A percentile compares a stretch with the other conserved stretches of the same genome.
Evolutionary conservation across 768 basidiomycete species (phyloP).

Genomic region (Mycena amicta): DNA sequence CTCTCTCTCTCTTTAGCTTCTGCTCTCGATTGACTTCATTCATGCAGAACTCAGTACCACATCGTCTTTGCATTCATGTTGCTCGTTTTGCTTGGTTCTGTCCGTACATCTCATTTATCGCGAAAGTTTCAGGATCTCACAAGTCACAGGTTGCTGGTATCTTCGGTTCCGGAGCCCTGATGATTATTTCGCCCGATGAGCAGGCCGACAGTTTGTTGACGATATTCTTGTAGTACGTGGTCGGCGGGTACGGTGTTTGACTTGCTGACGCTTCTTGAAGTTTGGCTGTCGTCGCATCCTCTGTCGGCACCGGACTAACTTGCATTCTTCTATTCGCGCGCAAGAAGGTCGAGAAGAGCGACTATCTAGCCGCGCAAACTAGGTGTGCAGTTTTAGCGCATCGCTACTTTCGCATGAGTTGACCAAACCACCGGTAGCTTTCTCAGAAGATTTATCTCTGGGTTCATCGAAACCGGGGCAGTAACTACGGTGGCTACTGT

Average conservation of each 20-base stretch:
- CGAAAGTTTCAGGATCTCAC: not conserved
- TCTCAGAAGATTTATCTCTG: not conserved
- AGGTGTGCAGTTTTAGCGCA: not conserved
- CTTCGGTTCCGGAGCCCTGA: slow-evolving; percentile 8
- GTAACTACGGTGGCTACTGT: slow-evolving; percentile 4
- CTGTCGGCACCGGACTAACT: slow-evolving; percentile 1
- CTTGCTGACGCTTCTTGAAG: no score
- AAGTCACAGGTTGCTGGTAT: slow-evolving; percentile 15
- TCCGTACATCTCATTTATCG: not conserved
- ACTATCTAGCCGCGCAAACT: not conserved
- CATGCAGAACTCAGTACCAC: slow-evolving; percentile 12
- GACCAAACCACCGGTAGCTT: not conserved
- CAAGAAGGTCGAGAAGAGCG: slow-evolving; percentile 3
- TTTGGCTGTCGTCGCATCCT: slow-evolving; percentile 7
- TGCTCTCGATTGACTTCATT: not conserved
- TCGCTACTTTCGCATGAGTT: not conserved
- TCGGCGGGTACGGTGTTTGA: not conserved
- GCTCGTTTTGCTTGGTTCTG: slow-evolving; percentile 1
- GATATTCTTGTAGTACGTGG: slow-evolving; percentile 6
- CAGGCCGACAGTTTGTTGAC: not conserved
- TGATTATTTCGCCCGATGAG: not conserved
- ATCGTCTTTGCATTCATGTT: slow-evolving; percentile 5
- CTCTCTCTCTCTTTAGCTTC: no score
- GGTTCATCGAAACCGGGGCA: slow-evolving; percentile 7
- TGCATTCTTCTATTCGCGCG: slow-evolving; percentile 5